Evolutionary conservation across 2,329 filamentous ascomycete species (phyloP).

Genomic region (Cladosporium oxysporum): DNA sequence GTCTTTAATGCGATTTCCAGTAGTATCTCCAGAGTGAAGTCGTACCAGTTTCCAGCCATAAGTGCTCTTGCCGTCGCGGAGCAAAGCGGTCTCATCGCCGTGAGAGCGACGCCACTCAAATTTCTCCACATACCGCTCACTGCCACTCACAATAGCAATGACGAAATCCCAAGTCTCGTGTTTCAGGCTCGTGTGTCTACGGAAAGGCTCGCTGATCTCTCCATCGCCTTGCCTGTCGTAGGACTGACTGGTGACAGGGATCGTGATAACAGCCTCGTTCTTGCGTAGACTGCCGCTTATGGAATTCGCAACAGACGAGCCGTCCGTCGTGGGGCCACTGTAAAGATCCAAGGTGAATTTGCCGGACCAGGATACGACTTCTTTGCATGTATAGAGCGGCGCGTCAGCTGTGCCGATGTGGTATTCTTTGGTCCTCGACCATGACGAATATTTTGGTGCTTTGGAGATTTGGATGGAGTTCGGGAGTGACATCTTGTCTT

Average conservation of each 20-base stretch:
- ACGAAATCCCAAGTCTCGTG: conserved; percentile 11
- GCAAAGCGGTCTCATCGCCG: conserved; percentile 23
- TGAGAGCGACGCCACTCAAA: conserved; percentile 27
- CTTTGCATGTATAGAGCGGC: background rate
- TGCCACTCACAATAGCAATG: background rate
- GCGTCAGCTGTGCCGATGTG: background rate
- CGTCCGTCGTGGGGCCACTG: background rate
- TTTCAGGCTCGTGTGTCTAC: background rate
- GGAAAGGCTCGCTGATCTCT: conserved; percentile 1
- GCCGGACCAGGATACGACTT: conserved; percentile 2
- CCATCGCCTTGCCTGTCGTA: background rate
- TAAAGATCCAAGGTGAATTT: conserved; percentile 2
- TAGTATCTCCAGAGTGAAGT: conserved; percentile 16
- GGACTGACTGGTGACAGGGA: background rate
- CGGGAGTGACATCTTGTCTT: background rate
- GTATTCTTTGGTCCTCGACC: conserved; percentile 2
- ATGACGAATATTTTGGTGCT: background rate
- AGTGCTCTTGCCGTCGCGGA: conserved; percentile 21
- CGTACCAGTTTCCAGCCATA: conserved; percentile 27
- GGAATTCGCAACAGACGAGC: background rate
- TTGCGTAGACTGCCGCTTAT: background rate
- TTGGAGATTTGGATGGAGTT: background rate
- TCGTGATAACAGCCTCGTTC: background rate
- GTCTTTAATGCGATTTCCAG: conserved; percentile 1
- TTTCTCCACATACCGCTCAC: conserved; percentile 14